Evolutionary conservation across 2,329 filamentous ascomycete species (phyloP).

Genomic region (Atkinsonella hypoxylon): DNA sequence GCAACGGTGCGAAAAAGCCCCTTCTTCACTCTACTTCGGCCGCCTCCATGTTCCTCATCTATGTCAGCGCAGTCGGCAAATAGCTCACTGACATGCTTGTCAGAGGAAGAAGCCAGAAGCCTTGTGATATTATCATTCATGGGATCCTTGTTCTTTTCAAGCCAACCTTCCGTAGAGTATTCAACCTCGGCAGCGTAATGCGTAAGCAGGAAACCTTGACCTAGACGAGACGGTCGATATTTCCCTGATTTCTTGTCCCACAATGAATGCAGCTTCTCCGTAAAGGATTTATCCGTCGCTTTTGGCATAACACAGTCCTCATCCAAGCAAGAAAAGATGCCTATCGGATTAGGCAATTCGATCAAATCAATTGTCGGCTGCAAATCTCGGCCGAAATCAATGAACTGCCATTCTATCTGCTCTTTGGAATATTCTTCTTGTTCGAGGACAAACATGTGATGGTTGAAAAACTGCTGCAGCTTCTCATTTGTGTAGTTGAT

Average conservation of each 20-base stretch:
- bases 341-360: conserved; percentile 90
- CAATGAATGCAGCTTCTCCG: conserved; percentile 89
- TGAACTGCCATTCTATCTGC: conserved; percentile 99
- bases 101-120: conserved; percentile 67
- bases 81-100: conserved; percentile 71
- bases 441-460: conserved; percentile 98
- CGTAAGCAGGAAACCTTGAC: conserved; percentile 87
- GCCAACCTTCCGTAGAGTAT: conserved; percentile 87
- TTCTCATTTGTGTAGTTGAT: conserved; percentile 99
- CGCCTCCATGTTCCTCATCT: conserved; percentile 59
- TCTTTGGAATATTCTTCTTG: conserved; percentile 97
- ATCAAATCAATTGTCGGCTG: conserved; percentile 98
- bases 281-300: conserved; percentile 92
- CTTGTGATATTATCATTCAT: conserved; percentile 94
- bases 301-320: conserved; percentile 99
- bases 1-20: conserved; percentile 94
- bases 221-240: conserved; percentile 77
- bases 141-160: conserved; percentile 98
- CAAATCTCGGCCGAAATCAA: conserved; percentile 93
- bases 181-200: conserved; percentile 98
- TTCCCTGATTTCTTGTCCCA: conserved; percentile 96
- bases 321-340: conserved; percentile 95
- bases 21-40: conserved; percentile 80
- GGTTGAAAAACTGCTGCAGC: conserved; percentile 98
- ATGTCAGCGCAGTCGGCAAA: conserved; percentile 80